Conservation (phyloP, 108 stramenopile species). For the Nitzschia sp. region DNA sequence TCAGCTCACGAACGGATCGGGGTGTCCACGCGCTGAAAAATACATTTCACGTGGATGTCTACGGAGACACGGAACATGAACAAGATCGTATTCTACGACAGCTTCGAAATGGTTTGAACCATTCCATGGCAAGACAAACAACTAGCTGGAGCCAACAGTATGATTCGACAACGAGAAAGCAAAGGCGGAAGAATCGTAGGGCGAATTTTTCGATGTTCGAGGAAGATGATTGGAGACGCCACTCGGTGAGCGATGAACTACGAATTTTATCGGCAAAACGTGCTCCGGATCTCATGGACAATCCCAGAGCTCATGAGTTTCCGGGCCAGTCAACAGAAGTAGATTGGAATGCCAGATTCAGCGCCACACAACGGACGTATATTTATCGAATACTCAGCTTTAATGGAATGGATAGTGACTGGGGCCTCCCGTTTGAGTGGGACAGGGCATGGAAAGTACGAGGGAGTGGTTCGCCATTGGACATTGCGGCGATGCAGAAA, state of each 20-base stretch:
- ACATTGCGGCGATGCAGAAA: conserved; percentile 65
- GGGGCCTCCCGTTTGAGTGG: conserved; percentile 68
- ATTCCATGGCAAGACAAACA: conserved; percentile 44
- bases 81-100: conserved; percentile 27
- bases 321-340: conserved; percentile 41
- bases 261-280: conserved; percentile 26
- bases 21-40: conserved; percentile 87
- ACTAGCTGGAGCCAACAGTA: conserved; percentile 1
- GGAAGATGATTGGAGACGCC: background rate
- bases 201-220: conserved; percentile 3
- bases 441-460: conserved; percentile 72
- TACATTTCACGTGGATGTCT: conserved; percentile 84
- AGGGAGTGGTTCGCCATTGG: conserved; percentile 19
- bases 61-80: conserved; percentile 14
- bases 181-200: conserved; percentile 19
- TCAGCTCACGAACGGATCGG: conserved; percentile 79
- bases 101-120: conserved; percentile 63
- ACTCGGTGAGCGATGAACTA: conserved; percentile 28
- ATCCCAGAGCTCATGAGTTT: conserved; percentile 38
- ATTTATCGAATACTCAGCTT: conserved; percentile 69
- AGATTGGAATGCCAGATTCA: conserved; percentile 82
- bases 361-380: conserved; percentile 75
- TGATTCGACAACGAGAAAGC: background rate
- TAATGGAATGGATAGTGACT: conserved; percentile 13
- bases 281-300: conserved; percentile 43